A percentile compares a stretch with the other conserved stretches of the same genome.
These are phyloP conservation scores for Nepenthes alata DNA, from an alignment of 179 eudicot genomes.

Conservation along the genomic window DNA sequence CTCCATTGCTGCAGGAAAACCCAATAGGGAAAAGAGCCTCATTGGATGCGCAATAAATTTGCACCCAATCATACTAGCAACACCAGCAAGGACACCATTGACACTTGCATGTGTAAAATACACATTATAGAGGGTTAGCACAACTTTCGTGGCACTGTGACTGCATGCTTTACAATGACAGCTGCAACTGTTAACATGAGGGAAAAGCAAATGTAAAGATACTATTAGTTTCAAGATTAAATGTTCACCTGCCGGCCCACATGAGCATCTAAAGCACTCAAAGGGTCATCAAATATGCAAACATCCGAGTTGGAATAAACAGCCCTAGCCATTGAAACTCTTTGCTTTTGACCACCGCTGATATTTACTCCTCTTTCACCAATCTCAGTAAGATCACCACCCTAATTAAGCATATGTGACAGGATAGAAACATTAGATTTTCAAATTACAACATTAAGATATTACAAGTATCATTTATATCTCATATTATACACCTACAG, in stretches of 20 bases:
- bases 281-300: slow-evolving; percentile 85
- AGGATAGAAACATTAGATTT: neutral
- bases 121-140: neutral
- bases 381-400: slow-evolving; percentile 95
- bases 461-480: neutral
- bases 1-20: neutral
- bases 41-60: neutral
- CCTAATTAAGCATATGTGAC: slow-evolving; percentile 25
- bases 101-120: neutral
- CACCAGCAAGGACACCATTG: neutral
- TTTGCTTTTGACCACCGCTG: slow-evolving; percentile 97
- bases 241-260: slow-evolving; percentile 71
- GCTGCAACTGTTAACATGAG: neutral
- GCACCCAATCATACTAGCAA: neutral
- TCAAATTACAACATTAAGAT: neutral
- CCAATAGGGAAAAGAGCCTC: neutral
- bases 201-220: neutral
- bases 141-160: neutral
- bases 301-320: slow-evolving; percentile 88
- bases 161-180: neutral
- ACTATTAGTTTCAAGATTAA: neutral
- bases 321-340: slow-evolving; percentile 97
- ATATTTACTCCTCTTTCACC: slow-evolving; percentile 98
- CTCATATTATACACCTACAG: slow-evolving; percentile 33
- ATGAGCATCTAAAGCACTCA: slow-evolving; percentile 96